Conservation (phyloP, 2,329 filamentous ascomycete species). For the Didymella sp. region DNA sequence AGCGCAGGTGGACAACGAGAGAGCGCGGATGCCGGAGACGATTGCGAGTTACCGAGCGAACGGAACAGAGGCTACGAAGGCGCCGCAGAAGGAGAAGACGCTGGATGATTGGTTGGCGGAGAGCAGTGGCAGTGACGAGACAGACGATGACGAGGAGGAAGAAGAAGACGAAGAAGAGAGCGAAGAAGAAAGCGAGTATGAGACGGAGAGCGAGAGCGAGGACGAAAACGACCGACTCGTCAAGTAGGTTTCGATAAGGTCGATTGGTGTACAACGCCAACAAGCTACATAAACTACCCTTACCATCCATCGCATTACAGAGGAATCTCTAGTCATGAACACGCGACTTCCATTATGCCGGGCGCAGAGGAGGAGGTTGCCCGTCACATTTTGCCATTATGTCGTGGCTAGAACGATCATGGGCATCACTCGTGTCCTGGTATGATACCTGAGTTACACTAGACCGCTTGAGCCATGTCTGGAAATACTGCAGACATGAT, state of each 20-base stretch:
- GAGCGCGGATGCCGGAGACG: constrained; percentile 46
- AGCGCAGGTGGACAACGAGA: constrained; percentile 41
- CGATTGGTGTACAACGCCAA: too few relatives aligned
- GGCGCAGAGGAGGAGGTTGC: background rate
- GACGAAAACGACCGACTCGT: constrained; percentile 49
- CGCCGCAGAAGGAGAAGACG: constrained; percentile 69
- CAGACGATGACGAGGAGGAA: constrained; percentile 64
- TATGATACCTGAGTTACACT: background rate
- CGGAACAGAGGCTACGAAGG: constrained; percentile 23
- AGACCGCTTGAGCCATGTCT: background rate
- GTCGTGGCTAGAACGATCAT: background rate
- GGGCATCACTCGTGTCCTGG: background rate
- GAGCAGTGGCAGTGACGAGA: constrained; percentile 57
- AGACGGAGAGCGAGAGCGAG: constrained; percentile 62
- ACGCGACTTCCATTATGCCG: background rate
- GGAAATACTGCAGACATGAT: background rate
- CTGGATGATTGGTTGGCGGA: constrained; percentile 90
- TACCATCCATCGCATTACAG: background rate
- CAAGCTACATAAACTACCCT: background rate
- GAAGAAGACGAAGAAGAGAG: constrained; percentile 60
- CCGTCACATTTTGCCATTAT: background rate
- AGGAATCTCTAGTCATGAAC: background rate
- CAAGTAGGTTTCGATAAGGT: constrained; percentile 27
- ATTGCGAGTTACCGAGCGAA: constrained; percentile 54
- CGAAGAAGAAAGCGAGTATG: constrained; percentile 63